These are phyloP conservation scores for Pythium guiyangense DNA, from an alignment of 352 stramenopile genomes.

Conservation along the genomic window DNA sequence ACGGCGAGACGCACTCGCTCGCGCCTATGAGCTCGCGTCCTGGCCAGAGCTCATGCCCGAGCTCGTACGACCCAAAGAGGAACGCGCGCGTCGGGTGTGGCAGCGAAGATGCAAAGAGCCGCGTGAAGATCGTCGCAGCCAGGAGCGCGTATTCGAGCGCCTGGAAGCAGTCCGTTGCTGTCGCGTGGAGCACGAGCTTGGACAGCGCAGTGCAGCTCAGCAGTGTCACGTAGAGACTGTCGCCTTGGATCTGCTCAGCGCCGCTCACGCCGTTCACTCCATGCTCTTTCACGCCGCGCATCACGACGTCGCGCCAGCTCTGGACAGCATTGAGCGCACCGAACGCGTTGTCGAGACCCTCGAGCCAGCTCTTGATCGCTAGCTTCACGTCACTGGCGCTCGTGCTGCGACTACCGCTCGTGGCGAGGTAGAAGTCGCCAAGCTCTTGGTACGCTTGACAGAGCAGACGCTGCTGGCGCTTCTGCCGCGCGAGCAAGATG, in stretches of 20 bases:
- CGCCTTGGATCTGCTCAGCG: conserved; percentile 32
- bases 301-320: conserved; percentile 48
- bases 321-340: conserved; percentile 37
- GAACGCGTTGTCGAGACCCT: conserved; percentile 73
- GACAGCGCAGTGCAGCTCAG: conserved; percentile 44
- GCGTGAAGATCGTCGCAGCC: conserved; percentile 48
- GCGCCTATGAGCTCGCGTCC: conserved; percentile 38
- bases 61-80: conserved; percentile 52
- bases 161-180: conserved; percentile 24
- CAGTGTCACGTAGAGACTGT: conserved; percentile 52
- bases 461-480: conserved; percentile 50
- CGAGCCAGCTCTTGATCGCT: conserved; percentile 65
- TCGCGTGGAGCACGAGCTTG: conserved; percentile 54
- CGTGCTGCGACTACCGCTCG: background rate
- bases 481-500: conserved; percentile 54
- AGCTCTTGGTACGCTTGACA: conserved; percentile 63
- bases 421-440: conserved; percentile 67
- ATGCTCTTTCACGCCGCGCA: conserved; percentile 15
- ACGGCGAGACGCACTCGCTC: conserved; percentile 29
- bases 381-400: conserved; percentile 19
- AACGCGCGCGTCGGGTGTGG: conserved; percentile 54
- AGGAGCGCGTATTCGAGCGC: conserved; percentile 62
- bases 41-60: conserved; percentile 55
- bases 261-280: conserved; percentile 11
- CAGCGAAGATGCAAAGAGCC: conserved; percentile 53